Evolutionary conservation across 306 rosid genomes (phyloP).

Genomic region (Macrotyloma uniflorum): DNA sequence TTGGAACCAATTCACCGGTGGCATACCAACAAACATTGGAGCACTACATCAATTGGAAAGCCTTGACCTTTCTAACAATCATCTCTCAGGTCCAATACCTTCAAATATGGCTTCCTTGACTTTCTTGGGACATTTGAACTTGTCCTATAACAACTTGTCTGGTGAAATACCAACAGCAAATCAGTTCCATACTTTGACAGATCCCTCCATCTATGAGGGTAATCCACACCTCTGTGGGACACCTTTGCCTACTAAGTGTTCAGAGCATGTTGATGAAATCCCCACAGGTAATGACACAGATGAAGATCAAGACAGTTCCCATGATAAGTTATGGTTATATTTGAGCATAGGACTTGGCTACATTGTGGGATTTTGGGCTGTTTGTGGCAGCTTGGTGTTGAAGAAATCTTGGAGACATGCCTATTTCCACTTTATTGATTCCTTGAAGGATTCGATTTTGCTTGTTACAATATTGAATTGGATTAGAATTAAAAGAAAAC

Average conservation of each 20-base stretch:
- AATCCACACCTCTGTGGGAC: slow-evolving; percentile 11
- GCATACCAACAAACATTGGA: neutral
- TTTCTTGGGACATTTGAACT: slow-evolving; percentile 23
- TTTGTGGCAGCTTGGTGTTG: neutral
- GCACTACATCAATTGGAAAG: slow-evolving; percentile 6
- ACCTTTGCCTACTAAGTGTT: neutral
- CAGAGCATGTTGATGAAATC: neutral
- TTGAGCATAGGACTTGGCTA: neutral
- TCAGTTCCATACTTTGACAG: neutral
- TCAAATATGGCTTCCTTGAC: slow-evolving; percentile 25
- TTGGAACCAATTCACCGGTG: neutral
- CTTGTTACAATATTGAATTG: neutral
- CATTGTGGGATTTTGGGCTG: neutral
- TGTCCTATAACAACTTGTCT: slow-evolving; percentile 32
- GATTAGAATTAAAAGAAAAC: neutral
- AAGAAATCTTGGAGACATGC: neutral
- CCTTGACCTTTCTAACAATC: slow-evolving; percentile 29
- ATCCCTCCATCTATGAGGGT: slow-evolving; percentile 15
- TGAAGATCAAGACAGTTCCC: neutral
- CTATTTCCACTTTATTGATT: neutral
- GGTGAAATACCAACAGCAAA: slow-evolving; percentile 22
- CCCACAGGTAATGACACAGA: neutral
- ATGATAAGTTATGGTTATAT: neutral
- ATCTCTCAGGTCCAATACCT: slow-evolving; percentile 27
- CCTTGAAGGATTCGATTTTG: neutral